These are phyloP conservation scores for Metarhizium anisopliae DNA, from an alignment of 2,329 filamentous ascomycete genomes.

Conservation along the genomic window DNA sequence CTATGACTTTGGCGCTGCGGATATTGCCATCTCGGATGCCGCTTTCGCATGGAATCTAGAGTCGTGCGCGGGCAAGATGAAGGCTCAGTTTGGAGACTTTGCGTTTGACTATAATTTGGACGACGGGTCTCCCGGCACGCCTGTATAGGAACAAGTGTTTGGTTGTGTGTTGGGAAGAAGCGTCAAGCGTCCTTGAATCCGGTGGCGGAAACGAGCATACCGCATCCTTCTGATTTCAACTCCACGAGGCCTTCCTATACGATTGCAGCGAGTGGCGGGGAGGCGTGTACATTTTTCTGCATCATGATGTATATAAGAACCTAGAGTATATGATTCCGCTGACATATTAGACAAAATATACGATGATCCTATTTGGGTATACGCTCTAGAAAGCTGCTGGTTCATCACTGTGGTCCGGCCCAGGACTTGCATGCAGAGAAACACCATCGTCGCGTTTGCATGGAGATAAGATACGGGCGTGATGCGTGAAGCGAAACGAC, in stretches of 20 bases:
- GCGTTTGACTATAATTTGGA: constrained; percentile 9
- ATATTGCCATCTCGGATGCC: constrained; percentile 8
- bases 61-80: constrained; percentile 1
- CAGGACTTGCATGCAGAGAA: not conserved
- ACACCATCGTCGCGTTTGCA: no score
- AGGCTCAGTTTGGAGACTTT: constrained; percentile 4
- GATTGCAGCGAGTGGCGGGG: no score
- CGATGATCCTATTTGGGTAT: not conserved
- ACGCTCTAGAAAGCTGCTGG: not conserved
- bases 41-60: constrained; percentile 5
- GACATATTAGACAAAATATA: not conserved
- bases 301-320: no score
- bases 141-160: not conserved
- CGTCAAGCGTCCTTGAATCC: no score
- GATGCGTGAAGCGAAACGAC: no score
- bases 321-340: not conserved
- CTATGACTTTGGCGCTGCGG: constrained; percentile 10
- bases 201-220: no score
- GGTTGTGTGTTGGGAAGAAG: no score
- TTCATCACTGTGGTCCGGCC: no score
- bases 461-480: no score
- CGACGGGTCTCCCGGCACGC: constrained; percentile 7
- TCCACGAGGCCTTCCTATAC: no score
- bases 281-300: no score
- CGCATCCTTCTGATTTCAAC: no score